Base-by-base conservation (phyloP, 805 yeast genomes). In the Lipomyces yamadae region DNA sequence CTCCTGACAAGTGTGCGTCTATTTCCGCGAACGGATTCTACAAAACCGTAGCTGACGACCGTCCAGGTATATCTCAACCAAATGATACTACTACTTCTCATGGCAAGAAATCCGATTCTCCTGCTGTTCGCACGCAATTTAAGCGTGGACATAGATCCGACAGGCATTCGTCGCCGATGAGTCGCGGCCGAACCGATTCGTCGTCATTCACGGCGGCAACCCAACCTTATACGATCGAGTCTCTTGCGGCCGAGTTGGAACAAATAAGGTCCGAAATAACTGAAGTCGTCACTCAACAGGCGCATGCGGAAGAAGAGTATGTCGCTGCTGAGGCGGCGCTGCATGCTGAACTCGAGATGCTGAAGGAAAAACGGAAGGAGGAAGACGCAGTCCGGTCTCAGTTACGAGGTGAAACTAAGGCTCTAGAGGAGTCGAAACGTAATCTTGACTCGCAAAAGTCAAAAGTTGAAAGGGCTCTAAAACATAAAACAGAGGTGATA, bases 381-480 rank as follows among this genome's bases (percentile, higher is more conserved):
- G 77, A 75, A 33, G 81, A 78, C 62, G 72, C 64, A 24, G 72
- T 70, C n/a, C 72, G 79, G 10, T 60, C 76, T 7, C 77, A 73
- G 56, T 66, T 78, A n/a, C 70, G 78, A 29, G 67, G 76, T 0
- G 82, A 80, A 60, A 74, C 74, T 48, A 78, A 78, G 63, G 56
- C 74, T 0, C 71, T 79, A 24, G 82, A 80, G 58, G 80, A 78
- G 34, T 69, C 76, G 6, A 76, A 77, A 61, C 77, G 80, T 6
- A 71, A 72, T 18, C 71, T 79, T 15, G 82, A 80, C 45, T 72
- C 76, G 15, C 79, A 77, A 58, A 72, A 75, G 33, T 58, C 76
- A 5, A 77, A 76, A 58, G 72, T 75, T 18, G 78, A 75, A 61
- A 61, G 63, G 33, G 50, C 61, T 37, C 56, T 62, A 50, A 53